Base-by-base conservation (phyloP, 371 early-diverging fungal species). In the Mortierella sp. region DNA sequence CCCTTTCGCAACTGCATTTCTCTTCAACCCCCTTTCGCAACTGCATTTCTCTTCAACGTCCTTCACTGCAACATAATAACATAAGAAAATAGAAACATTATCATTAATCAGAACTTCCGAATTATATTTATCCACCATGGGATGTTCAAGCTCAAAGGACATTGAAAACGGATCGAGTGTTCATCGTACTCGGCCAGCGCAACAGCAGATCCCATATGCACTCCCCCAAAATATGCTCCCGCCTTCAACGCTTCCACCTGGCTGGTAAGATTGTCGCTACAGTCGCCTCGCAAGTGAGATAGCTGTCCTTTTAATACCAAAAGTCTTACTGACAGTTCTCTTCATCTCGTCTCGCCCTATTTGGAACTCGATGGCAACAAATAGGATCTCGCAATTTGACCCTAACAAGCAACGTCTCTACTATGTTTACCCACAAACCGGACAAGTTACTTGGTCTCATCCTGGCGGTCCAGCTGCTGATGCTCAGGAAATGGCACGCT, bases 321-420 rank as follows among this genome's bases (percentile, higher is more conserved):
- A n/a, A 9, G 9, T 4, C 57, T 9, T 11, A 33, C 57, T 58
- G 7, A 22, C 59, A 21, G 36, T 58, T 57, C 47, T 61, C 21
- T 4, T 43, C 7, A 5, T 36, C 36, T 36, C 36, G 36, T 6
- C 36, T 36, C 36, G 36, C 7, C 6, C 36, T 36, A 41, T 32
- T 10, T n/a, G 8, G 19, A 6, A 16, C 24, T 19, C 32, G 2
- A 52, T 13, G 15, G 16, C 7, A 36, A 36, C 7, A 36, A 36
- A 13, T 41, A 77, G 77, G 72, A 72, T 77, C 57, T 72, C 66
- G 33, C 77, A 77, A 69, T 77, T 63, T 22, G 77, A 77, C 22
- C 60, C 72, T 11, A 57, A 21, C 8, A 77, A 67, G 21, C 77
- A 77, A 36, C 72, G 69, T 4, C 65, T 76, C 19, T 76, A 38